Evolutionary conservation across 208 protist genomes (phyloP).

Genomic region (Crithidia fasciculata): DNA sequence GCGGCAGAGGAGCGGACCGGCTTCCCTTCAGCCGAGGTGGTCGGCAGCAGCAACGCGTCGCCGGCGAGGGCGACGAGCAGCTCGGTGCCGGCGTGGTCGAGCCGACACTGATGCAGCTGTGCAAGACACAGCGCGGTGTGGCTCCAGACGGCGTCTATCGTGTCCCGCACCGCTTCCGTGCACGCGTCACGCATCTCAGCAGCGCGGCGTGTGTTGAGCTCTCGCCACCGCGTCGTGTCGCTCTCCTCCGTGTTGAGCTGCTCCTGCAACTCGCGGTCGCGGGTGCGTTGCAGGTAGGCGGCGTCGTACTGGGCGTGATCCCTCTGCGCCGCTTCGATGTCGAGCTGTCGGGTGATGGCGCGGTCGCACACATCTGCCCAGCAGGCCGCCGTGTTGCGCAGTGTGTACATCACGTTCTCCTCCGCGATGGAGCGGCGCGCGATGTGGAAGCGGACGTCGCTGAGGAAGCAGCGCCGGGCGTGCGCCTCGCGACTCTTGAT

Average conservation of each 20-base stretch:
- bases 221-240: slow-evolving; percentile 62
- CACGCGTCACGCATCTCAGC: slow-evolving; percentile 23
- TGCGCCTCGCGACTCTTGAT: slow-evolving; percentile 20
- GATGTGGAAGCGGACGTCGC: slow-evolving; percentile 33
- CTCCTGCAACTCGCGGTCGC: slow-evolving; percentile 54
- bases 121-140: slow-evolving; percentile 40
- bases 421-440: slow-evolving; percentile 47
- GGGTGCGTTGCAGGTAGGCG: slow-evolving; percentile 49
- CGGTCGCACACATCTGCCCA: slow-evolving; percentile 79
- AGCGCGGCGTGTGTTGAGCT: slow-evolving; percentile 34
- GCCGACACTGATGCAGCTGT: slow-evolving; percentile 38
- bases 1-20: slow-evolving; percentile 1
- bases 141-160: slow-evolving; percentile 40
- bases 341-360: slow-evolving; percentile 58
- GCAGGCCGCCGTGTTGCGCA: slow-evolving; percentile 64
- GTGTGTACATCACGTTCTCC: slow-evolving; percentile 49
- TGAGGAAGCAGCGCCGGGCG: slow-evolving; percentile 27
- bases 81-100: slow-evolving; percentile 36
- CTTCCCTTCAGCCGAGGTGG: background rate
- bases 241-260: slow-evolving; percentile 49
- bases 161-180: slow-evolving; percentile 33
- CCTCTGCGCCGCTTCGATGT: slow-evolving; percentile 49
- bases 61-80: slow-evolving; percentile 46
- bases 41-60: slow-evolving; percentile 11
- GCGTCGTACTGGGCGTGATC: slow-evolving; percentile 43